Evolutionary conservation across 495 filamentous ascomycete species (phyloP), one percentile per base, ranked within the genome.

Genomic region (Margaritispora aquatica): DNA sequence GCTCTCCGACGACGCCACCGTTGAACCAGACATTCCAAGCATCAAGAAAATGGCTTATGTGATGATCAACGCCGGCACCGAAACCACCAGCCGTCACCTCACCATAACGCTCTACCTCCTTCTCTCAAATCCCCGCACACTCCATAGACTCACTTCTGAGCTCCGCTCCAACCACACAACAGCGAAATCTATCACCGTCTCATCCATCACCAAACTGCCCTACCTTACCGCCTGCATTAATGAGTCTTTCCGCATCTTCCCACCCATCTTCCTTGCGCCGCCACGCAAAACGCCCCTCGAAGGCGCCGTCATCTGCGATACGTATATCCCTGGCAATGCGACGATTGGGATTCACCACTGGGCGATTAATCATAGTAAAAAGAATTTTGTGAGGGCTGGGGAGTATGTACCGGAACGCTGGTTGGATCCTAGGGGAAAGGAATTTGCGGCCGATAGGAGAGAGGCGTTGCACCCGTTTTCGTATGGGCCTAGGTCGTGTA

Each of bases 401-500:
- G 47, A 59, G 0, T 78, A 72, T 52, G 48, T 71, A 24, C 77
- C 77, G 0, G 73, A 76, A 52, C 64, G 75, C 2, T 75, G 71
- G 70, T 52, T 75, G 22, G 55, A 55, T 2, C 68, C 71, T 44
- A 34, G 54, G 0, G 52, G 38, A 9, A 3, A 8, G 2, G 38
- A 44, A n/a, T 79, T 70, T 54, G 62, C 47, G 2, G 26, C 54
- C 1, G 72, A 77, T 52, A 63, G 66, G n/a, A 64, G 63, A 22
- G 65, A 66, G 1, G 70, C 62, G 17, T 52, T 75, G 5, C 72
- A 76, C 41, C 71, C 76, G 0, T 78, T 80, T 55, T 78, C 74
- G 0, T 55, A 73, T 34, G 78, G 78, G 2, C 71, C 75, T 0
- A 67, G 75, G 0, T 73, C 75, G 24, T 81, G 78, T 58, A 65